phyloP scores from a whole-genome alignment of 768 basidiomycete species.

The Mycena polygramma region DNA sequence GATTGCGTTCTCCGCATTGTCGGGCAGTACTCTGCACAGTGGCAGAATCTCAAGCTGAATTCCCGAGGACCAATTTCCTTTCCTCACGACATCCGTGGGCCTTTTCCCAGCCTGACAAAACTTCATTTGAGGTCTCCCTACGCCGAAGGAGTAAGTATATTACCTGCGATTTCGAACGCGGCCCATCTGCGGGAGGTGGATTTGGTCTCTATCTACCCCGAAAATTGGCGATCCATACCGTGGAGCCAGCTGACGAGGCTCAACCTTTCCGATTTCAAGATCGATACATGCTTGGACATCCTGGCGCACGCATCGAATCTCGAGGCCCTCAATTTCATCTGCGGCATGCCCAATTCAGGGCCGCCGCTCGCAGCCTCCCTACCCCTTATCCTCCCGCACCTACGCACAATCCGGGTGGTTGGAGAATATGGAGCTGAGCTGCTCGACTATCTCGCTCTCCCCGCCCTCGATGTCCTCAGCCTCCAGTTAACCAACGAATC shows the following conservation, averaged over 20 bases:
- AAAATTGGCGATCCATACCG: not conserved
- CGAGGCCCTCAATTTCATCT: too few relatives aligned
- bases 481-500: too few relatives aligned
- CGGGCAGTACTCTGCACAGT: not conserved
- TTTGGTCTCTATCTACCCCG: not conserved
- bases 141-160: not conserved
- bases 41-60: not conserved
- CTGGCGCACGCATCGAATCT: not conserved
- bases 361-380: too few relatives aligned
- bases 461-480: too few relatives aligned
- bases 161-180: not conserved
- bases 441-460: too few relatives aligned
- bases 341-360: too few relatives aligned
- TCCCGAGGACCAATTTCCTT: conserved; percentile 12
- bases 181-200: conserved; percentile 4
- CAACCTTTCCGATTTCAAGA: not conserved
- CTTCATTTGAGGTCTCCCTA: not conserved
- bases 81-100: conserved; percentile 1
- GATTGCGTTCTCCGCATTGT: not conserved
- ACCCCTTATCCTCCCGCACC: too few relatives aligned
- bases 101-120: not conserved
- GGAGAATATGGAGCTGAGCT: too few relatives aligned
- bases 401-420: too few relatives aligned
- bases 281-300: conserved; percentile 2
- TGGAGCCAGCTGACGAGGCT: conserved; percentile 11